Evolutionary conservation across 345 rosid genomes (phyloP), one percentile per base, ranked within the genome.

Genomic region (Eutrema yunnanense): DNA sequence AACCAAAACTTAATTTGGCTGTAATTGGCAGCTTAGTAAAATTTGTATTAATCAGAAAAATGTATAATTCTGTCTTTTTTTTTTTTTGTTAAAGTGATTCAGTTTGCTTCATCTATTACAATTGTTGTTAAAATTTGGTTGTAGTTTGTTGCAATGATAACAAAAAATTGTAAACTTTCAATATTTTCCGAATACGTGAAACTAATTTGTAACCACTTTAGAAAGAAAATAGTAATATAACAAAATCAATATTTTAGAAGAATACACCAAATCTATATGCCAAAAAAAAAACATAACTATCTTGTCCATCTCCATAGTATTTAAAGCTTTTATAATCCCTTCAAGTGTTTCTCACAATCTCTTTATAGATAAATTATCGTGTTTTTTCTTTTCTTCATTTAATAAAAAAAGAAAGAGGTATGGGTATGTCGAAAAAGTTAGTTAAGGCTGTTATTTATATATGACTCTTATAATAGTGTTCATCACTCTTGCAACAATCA

Each of bases 401-500:
- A 16, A 16, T 16, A 16, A 16, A 16, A 16, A 16, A 16, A 16
- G n/a, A 16, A 16, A 16, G 16, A 16, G 16, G 16, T 16, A 16
- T 16, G 72, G 53, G 36, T 56, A 42, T 74, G 49, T 51, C 68
- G 13, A 67, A 33, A 42, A 74, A 51, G 14, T 42, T 36, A 26
- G 29, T 16, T 0, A 74, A 74, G 63, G 42, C 34, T 6, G 19
- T 67, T 4, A 66, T 74, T 3, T 74, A n/a, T 74, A 58, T 42
- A 27, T 67, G 54, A n/a, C 78, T 67, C 46, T 74, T 9, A 8
- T 67, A 6, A 42, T 67, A 46, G 40, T 67, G 73, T 50, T 67
- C 12, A 42, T 59, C 52, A 26, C 54, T 32, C 59, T 67, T 41
- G 78, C 68, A 73, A 64, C 27, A 73, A 40, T 64, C 41, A 73